Evolutionary conservation across 352 stramenopile species (phyloP), one percentile per base, ranked within the genome.

Genomic region (Pythium inflatum): DNA sequence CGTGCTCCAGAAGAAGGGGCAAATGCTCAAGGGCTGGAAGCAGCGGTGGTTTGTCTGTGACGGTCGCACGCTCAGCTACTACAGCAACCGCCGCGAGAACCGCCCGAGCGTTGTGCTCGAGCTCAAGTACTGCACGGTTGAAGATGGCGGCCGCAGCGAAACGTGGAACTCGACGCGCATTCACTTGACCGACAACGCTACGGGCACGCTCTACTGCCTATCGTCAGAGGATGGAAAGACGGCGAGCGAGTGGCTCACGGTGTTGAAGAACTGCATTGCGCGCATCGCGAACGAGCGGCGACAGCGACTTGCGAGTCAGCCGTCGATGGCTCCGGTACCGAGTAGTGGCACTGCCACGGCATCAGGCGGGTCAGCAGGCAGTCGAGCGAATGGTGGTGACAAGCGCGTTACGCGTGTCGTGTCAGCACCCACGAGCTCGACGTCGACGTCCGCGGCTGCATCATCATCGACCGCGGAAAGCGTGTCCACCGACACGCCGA

Each of bases 131-230:
- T 92, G 85, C 66, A 92, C 85, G 3, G 85, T 95, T 46, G 78
- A 95, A 59, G 85, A 95, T 64, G 88, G 88, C 43, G 88, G 88
- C 11, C 57, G 91, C 28, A 93, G 85, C 58, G 88, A 95, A 71
- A 95, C 88, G 36, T 95, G 88, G 88, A 92, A 92, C 69, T 93
- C 88, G 28, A 85, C 88, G 25, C 84, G 88, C 43, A 95, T 95
- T 62, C 90, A 95, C 74, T 71, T 95, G 38, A 93, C 88, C 3
- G 88, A 95, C 64, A 78, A 77, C 31, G 77, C 80, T 22, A 90
- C 64, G 13, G 84, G 88, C 34, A 87, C 90, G 36, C 90, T 93
- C 78, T 95, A 95, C 72, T 95, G 88, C 56, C 74, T 95, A 38
- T 93, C 84, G 12, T 80, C 82, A 0, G 88, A 95, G 54, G 88